Evolutionary conservation across 2,329 filamentous ascomycete species (phyloP), one percentile per base, ranked within the genome.

Genomic region (Penicillium sp.): DNA sequence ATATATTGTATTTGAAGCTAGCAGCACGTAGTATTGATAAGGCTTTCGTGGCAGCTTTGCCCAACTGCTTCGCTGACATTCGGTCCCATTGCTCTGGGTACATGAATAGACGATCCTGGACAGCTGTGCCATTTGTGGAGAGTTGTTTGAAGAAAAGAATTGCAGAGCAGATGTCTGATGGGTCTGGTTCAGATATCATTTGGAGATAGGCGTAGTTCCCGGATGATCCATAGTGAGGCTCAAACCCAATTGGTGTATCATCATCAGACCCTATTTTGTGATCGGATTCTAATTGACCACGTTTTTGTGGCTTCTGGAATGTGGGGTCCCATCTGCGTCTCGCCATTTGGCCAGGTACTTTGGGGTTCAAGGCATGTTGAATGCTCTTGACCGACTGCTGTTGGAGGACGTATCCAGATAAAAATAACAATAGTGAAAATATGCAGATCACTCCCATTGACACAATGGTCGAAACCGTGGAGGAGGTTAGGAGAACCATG

Each of bases 331-430:
- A 4, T 27, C 43, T 57, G n/a, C 53, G 51, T 4, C 48, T 58
- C 42, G 48, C 49, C 7, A 55, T 51, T 18, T 61, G 55, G 7
- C 55, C 55, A 4, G 53, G 44, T 23, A 60, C 57, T 18, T 57
- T 43, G 2, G 63, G 65, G n/a, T 63, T 67, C 65, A 96, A 87
- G 16, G 89, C 89, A 52, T 80, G 78, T 65, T 93, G 89, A 30
- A 97, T 81, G 63, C 87, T 87, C 58, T 82, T 83, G 4, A 96
- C 84, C 0, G 91, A 94, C 64, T 90, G 85, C 73, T 97, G 92
- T 67, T 97, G 92, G 49, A 96, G 81, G 3, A 86, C 83, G 71
- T 95, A 96, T 66, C 92, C 92, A 47, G 89, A 91, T 30, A 96
- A 79, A 72, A 97, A 97, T 26, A 97, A 84, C 4, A 91, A 83